These are phyloP conservation scores for Malus domestica DNA, from an alignment of 306 rosid genomes.

Conservation along the genomic window DNA sequence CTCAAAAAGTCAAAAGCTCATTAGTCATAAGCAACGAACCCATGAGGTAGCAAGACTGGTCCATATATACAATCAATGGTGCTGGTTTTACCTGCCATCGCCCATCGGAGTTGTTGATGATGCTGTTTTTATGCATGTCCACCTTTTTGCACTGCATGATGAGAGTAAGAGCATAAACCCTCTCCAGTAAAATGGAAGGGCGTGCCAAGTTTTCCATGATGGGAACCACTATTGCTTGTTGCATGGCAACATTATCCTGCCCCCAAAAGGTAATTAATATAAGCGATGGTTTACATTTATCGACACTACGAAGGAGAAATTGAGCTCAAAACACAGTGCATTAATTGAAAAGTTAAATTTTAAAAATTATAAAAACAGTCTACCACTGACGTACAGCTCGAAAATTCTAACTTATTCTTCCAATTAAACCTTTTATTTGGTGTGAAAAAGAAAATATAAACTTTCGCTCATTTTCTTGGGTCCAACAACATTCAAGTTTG, in stretches of 20 bases:
- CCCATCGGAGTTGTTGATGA: slow-evolving; percentile 9
- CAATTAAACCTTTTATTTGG: neutral
- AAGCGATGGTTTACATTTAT: no score
- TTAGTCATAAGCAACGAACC: slow-evolving; percentile 2
- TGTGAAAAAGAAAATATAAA: neutral
- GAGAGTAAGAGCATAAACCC: slow-evolving; percentile 25
- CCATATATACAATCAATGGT: slow-evolving; percentile 38
- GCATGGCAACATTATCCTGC: slow-evolving; percentile 41
- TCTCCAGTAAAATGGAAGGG: slow-evolving; percentile 16
- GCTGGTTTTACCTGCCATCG: slow-evolving; percentile 5
- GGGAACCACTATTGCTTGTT: slow-evolving; percentile 34
- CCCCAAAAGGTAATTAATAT: neutral
- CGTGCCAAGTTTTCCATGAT: slow-evolving; percentile 54
- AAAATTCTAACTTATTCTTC: neutral
- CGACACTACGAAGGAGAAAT: no score
- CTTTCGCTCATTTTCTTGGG: neutral
- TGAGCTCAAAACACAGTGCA: no score
- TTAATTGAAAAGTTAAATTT: no score
- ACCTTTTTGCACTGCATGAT: slow-evolving; percentile 38
- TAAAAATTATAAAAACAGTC: no score
- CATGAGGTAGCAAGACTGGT: slow-evolving; percentile 21
- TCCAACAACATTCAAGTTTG: slow-evolving; percentile 11
- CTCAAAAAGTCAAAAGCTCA: slow-evolving; percentile 33
- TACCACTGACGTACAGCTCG: neutral
- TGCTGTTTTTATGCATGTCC: slow-evolving; percentile 20